Evolutionary conservation across 768 basidiomycete species (phyloP).

Genomic region (Hygrocybe punicea): DNA sequence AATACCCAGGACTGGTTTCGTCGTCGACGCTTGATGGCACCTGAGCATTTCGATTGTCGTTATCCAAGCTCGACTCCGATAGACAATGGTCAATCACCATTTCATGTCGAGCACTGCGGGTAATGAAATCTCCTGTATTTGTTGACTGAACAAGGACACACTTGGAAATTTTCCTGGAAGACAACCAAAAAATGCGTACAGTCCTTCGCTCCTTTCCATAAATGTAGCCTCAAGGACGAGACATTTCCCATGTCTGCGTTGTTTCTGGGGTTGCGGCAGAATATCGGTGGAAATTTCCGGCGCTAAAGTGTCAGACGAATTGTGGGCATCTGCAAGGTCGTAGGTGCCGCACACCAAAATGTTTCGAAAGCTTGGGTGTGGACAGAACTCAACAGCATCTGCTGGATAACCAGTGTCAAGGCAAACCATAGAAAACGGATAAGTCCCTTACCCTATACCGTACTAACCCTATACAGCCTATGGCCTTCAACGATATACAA

Average conservation of each 20-base stretch:
- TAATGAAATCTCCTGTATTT: conserved; percentile 64
- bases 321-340: conserved; percentile 50
- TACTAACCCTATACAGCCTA: neutral
- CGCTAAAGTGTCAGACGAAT: conserved; percentile 1
- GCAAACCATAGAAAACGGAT: neutral
- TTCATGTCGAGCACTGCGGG: conserved; percentile 92
- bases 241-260: conserved; percentile 66
- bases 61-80: neutral
- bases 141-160: conserved; percentile 37
- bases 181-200: conserved; percentile 31
- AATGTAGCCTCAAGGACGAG: conserved; percentile 53
- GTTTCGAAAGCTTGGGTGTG: conserved; percentile 52
- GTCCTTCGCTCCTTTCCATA: conserved; percentile 20
- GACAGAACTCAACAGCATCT: conserved; percentile 90
- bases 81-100: conserved; percentile 56
- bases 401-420: conserved; percentile 80
- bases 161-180: neutral
- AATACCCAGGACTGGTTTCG: conserved; percentile 56
- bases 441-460: neutral
- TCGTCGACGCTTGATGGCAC: conserved; percentile 52
- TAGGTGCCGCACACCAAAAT: conserved; percentile 92
- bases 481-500: neutral
- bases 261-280: conserved; percentile 15
- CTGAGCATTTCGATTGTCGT: conserved; percentile 29
- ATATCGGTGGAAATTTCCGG: conserved; percentile 10